Percentiles rank a stretch among this genome's conserved stretches.
phyloP scores from a whole-genome alignment of 164 flowering plant species.

The Houttuynia cordata region DNA sequence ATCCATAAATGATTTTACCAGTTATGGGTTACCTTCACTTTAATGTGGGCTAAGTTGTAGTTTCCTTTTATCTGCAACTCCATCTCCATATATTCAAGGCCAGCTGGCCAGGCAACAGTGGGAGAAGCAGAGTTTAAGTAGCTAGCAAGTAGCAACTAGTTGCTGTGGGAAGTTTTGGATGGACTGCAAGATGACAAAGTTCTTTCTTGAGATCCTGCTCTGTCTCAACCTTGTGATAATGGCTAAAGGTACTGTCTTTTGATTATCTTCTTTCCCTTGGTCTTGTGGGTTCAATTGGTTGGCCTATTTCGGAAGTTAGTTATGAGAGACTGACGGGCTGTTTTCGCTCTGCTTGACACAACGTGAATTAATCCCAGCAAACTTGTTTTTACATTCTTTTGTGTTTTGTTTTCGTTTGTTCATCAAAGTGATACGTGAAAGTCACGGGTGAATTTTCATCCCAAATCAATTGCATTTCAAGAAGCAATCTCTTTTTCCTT shows the following conservation, averaged over 20 bases:
- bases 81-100: conserved; percentile 3
- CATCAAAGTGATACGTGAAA: too few relatives aligned
- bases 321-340: too few relatives aligned
- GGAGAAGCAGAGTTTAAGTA: background rate
- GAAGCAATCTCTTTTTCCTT: too few relatives aligned
- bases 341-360: too few relatives aligned
- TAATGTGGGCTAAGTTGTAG: background rate
- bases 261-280: background rate
- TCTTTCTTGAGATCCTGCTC: conserved; percentile 17
- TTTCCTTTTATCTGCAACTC: background rate
- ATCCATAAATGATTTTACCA: conserved; percentile 14
- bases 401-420: too few relatives aligned
- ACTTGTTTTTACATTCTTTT: too few relatives aligned
- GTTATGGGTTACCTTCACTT: conserved; percentile 3
- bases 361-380: too few relatives aligned
- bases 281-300: background rate
- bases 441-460: too few relatives aligned
- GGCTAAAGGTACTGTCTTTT: background rate
- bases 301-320: too few relatives aligned
- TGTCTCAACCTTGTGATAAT: conserved; percentile 12
- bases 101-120: background rate
- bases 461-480: too few relatives aligned
- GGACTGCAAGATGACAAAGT: conserved; percentile 16
- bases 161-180: conserved; percentile 8
- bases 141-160: background rate